Evolutionary conservation across 176 grass and related monocot genomes (phyloP).

Genomic region (Alloteropsis semialata): DNA sequence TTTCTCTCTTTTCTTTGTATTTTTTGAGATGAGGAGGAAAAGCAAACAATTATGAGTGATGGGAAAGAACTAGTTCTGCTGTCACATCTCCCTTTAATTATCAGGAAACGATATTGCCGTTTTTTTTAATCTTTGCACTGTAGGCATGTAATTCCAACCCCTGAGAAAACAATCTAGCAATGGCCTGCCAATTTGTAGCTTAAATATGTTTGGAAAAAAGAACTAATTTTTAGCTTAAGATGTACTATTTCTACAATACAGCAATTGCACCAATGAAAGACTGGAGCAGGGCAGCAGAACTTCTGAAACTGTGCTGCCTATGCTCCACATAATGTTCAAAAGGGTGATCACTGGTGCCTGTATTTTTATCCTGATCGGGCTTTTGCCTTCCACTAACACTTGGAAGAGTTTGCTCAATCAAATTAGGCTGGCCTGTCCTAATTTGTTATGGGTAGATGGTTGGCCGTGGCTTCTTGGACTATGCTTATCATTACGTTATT

Average conservation of each 20-base stretch:
- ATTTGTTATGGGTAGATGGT: constrained; percentile 14
- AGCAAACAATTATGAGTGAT: constrained; percentile 23
- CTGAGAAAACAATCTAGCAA: constrained; percentile 16
- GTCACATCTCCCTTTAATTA: constrained; percentile 37
- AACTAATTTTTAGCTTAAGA: background rate
- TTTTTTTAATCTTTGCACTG: constrained; percentile 1
- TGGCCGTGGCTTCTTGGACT: constrained; percentile 2
- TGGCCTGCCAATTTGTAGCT: background rate
- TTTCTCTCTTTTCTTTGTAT: background rate
- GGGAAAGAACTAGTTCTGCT: constrained; percentile 29
- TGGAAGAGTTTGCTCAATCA: constrained; percentile 14
- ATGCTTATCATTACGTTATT: constrained; percentile 11
- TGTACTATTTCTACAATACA: constrained; percentile 6
- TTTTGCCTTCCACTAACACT: constrained; percentile 43
- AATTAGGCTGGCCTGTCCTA: background rate
- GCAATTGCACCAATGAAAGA: background rate
- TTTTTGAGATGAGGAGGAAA: background rate
- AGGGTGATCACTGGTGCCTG: constrained; percentile 7
- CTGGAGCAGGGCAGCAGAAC: constrained; percentile 30
- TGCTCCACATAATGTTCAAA: constrained; percentile 4
- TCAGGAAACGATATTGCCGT: background rate
- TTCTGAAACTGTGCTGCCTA: constrained; percentile 37
- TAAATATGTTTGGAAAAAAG: constrained; percentile 11
- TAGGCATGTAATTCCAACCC: constrained; percentile 28
- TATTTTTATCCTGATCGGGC: constrained; percentile 31